A percentile compares a stretch with the other conserved stretches of the same genome.
Conservation (phyloP, 345 rosid species). For the Pugionium dolabratum region DNA sequence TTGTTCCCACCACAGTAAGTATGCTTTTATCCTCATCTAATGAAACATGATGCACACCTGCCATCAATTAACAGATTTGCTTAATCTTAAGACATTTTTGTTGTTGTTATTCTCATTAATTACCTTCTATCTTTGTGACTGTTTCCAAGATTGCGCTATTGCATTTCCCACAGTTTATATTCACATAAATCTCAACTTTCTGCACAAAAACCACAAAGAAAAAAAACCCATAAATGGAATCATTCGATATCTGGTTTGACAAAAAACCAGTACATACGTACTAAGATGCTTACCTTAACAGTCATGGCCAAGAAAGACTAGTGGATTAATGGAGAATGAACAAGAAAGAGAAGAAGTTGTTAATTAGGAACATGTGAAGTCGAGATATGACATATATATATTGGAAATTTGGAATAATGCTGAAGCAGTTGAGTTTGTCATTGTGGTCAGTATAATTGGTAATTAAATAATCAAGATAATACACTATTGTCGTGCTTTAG, state of each 20-base stretch:
- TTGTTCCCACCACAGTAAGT: conserved; percentile 43
- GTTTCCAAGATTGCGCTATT: conserved; percentile 38
- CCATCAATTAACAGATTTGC: neutral
- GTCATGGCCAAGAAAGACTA: conserved; percentile 29
- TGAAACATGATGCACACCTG: conserved; percentile 39
- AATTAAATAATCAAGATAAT: conserved; percentile 21
- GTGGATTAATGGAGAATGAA: conserved; percentile 18
- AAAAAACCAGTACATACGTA: neutral
- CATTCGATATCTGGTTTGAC: neutral
- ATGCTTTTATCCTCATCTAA: conserved; percentile 31
- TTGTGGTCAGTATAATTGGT: conserved; percentile 24
- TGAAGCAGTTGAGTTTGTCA: conserved; percentile 32
- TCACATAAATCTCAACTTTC: conserved; percentile 37
- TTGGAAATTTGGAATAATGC: conserved; percentile 12
- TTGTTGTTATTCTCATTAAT: neutral
- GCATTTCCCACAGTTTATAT: conserved; percentile 39
- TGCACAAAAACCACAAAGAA: conserved; percentile 13
- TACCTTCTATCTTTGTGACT: conserved; percentile 41
- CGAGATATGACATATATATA: conserved; percentile 22
- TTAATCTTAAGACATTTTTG: neutral
- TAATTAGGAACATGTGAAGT: conserved; percentile 20
- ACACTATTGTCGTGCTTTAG: conserved; percentile 23
- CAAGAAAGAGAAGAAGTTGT: conserved; percentile 18
- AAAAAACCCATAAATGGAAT: neutral
- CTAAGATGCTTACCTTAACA: conserved; percentile 38